These are phyloP conservation scores for Microsporum ferrugineum DNA, from an alignment of 2,329 filamentous ascomycete species.

Conservation along the genomic window DNA sequence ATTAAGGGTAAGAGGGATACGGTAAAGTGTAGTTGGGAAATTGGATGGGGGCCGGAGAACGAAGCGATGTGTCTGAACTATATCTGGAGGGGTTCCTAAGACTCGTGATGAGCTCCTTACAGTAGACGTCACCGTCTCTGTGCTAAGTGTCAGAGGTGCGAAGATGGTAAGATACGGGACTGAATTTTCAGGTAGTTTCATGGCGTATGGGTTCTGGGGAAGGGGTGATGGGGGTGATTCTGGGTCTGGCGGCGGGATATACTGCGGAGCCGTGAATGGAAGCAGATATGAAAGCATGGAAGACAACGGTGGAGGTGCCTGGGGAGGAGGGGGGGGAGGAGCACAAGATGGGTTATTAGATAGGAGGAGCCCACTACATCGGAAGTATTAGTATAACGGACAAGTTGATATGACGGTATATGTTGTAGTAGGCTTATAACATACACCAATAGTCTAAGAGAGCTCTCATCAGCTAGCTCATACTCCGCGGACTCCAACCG, in stretches of 20 bases:
- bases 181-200: constrained; percentile 44
- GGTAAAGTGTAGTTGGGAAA: constrained; percentile 26
- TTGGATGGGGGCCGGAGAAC: constrained; percentile 27
- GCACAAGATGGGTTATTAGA: constrained; percentile 21
- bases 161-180: constrained; percentile 61
- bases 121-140: constrained; percentile 18
- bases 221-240: constrained; percentile 27
- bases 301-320: constrained; percentile 23
- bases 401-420: background rate
- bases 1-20: constrained; percentile 25
- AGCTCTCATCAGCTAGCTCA: constrained; percentile 25
- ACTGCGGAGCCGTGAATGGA: constrained; percentile 27
- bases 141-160: constrained; percentile 50
- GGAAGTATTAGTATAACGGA: constrained; percentile 16
- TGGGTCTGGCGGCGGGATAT: constrained; percentile 5
- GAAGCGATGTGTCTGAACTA: constrained; percentile 28
- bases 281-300: constrained; percentile 30
- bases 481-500: constrained; percentile 33
- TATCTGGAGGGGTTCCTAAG: constrained; percentile 12
- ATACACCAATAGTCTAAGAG: constrained; percentile 26
- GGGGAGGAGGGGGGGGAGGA: constrained; percentile 15
- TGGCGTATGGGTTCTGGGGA: constrained; percentile 54
- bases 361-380: constrained; percentile 23
- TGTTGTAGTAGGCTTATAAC: constrained; percentile 10
- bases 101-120: constrained; percentile 5